phyloP scores from a whole-genome alignment of 2,329 filamentous ascomycete genomes.

The Xylariaceae sp. region DNA sequence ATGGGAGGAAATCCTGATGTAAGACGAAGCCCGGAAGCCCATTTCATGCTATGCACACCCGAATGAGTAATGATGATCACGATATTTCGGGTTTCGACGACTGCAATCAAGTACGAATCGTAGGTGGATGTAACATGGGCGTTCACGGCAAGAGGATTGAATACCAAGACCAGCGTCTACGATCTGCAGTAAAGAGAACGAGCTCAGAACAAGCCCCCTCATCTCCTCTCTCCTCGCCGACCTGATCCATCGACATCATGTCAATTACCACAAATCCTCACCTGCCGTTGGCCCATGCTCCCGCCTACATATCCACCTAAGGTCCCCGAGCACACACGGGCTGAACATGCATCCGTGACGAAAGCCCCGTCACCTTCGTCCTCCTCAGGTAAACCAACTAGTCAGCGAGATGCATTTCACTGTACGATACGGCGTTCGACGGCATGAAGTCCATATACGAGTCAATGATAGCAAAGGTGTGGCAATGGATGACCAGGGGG shows the following conservation, averaged over 20 bases:
- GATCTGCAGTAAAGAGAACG: not conserved
- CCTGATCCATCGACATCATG: not conserved
- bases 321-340: not conserved
- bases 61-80: not conserved
- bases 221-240: not conserved
- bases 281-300: not conserved
- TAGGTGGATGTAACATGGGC: not conserved
- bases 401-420: not conserved
- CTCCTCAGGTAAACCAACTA: not conserved
- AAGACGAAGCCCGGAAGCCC: not conserved
- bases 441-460: not conserved
- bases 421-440: not conserved
- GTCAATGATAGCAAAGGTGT: slow-evolving; percentile 5
- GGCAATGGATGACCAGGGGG: slow-evolving; percentile 9
- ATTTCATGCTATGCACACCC: not conserved
- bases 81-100: not conserved
- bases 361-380: not conserved
- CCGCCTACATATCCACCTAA: no score
- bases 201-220: not conserved
- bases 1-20: not conserved
- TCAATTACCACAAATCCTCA: not conserved
- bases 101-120: not conserved
- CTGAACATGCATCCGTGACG: not conserved
- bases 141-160: not conserved
- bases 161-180: not conserved